A percentile compares a stretch with the other conserved stretches of the same genome.
Evolutionary conservation across 148 eudicot species (phyloP).

Genomic region (Dysphania ambrosioides): DNA sequence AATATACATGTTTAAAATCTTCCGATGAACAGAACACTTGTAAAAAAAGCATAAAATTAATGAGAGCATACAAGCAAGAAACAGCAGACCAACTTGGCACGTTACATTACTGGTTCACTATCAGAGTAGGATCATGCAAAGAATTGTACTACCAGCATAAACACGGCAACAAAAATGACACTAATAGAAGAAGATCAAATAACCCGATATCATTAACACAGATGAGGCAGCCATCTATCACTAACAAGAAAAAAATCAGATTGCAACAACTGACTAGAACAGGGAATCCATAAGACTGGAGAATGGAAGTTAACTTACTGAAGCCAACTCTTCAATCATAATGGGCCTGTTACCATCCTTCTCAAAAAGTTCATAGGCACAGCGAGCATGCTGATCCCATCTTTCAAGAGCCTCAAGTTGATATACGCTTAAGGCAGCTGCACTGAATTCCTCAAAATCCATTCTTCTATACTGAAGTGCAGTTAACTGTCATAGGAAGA

Average conservation of each 20-base stretch:
- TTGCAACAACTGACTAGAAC: not conserved
- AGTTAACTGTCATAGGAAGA: slow-evolving; percentile 49
- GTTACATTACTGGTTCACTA: too few relatives aligned
- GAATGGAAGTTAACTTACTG: slow-evolving; percentile 45
- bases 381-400: slow-evolving; percentile 95
- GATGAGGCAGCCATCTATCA: not conserved
- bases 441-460: slow-evolving; percentile 96
- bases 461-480: slow-evolving; percentile 80
- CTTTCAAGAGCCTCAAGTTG: slow-evolving; percentile 86
- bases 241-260: too few relatives aligned
- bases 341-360: slow-evolving; percentile 89
- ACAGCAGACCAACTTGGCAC: not conserved
- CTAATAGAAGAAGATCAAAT: not conserved
- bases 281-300: not conserved
- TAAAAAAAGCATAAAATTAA: too few relatives aligned
- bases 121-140: not conserved
- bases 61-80: not conserved
- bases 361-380: slow-evolving; percentile 89
- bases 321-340: slow-evolving; percentile 86
- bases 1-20: too few relatives aligned
- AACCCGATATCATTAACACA: not conserved
- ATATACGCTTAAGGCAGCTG: slow-evolving; percentile 74
- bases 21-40: not conserved
- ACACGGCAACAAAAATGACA: not conserved
- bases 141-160: not conserved